These are phyloP conservation scores for Penicillium soppii DNA, from an alignment of 495 filamentous ascomycete genomes.

Conservation along the genomic window DNA sequence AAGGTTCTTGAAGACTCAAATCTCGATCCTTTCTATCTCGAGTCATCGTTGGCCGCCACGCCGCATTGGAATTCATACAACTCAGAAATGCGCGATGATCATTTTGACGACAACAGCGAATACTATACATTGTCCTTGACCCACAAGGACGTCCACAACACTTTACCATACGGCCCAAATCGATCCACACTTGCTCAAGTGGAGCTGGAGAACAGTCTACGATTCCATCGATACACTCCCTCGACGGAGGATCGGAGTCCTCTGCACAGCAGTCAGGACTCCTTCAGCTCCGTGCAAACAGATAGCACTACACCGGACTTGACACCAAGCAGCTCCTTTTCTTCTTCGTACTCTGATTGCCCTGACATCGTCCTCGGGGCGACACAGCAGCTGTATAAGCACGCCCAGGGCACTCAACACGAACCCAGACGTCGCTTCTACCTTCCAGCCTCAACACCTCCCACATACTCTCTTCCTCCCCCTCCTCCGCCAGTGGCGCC, in stretches of 20 bases:
- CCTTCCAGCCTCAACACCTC: slow-evolving; percentile 33
- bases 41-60: slow-evolving; percentile 34
- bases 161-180: slow-evolving; percentile 22
- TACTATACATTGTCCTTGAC: slow-evolving; percentile 40
- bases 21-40: slow-evolving; percentile 47
- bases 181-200: slow-evolving; percentile 39
- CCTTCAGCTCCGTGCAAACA: slow-evolving; percentile 39
- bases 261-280: slow-evolving; percentile 33
- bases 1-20: slow-evolving; percentile 41
- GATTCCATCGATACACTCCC: slow-evolving; percentile 29
- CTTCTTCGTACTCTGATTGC: slow-evolving; percentile 34
- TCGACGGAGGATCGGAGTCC: slow-evolving; percentile 25
- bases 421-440: slow-evolving; percentile 25
- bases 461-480: slow-evolving; percentile 33
- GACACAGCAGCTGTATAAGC: slow-evolving; percentile 31
- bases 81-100: slow-evolving; percentile 35
- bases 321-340: slow-evolving; percentile 49
- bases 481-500: slow-evolving; percentile 29
- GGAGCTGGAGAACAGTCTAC: slow-evolving; percentile 36
- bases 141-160: slow-evolving; percentile 15
- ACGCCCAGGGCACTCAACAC: slow-evolving; percentile 18
- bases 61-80: slow-evolving; percentile 27
- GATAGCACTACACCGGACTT: slow-evolving; percentile 39
- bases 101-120: slow-evolving; percentile 32
- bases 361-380: slow-evolving; percentile 31